Percentiles rank a stretch among this genome's conserved stretches.
phyloP scores from a whole-genome alignment of 2,329 filamentous ascomycete genomes.

The Setomelanomma holmii region DNA sequence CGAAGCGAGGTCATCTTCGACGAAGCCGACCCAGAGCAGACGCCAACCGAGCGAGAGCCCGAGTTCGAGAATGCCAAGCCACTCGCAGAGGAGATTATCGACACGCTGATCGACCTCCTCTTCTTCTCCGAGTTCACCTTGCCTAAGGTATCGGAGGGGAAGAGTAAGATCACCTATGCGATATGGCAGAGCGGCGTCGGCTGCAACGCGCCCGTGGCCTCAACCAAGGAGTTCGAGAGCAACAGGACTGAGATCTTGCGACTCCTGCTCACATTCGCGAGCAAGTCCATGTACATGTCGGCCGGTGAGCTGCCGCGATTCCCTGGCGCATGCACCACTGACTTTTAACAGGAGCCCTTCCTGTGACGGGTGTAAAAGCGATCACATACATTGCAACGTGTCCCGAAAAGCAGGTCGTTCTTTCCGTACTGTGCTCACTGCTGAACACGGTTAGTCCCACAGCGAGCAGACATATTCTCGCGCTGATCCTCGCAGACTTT shows the following conservation, averaged over 20 bases:
- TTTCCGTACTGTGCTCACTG: slow-evolving; percentile 89
- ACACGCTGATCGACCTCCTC: slow-evolving; percentile 84
- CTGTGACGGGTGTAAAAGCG: slow-evolving; percentile 80
- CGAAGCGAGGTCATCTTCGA: slow-evolving; percentile 82
- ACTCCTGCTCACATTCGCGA: slow-evolving; percentile 82
- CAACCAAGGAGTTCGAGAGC: slow-evolving; percentile 90
- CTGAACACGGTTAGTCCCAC: slow-evolving; percentile 81
- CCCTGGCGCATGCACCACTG: slow-evolving; percentile 3
- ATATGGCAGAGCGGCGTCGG: slow-evolving; percentile 99
- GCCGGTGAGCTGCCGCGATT: slow-evolving; percentile 60
- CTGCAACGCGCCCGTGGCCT: slow-evolving; percentile 86
- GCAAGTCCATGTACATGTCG: slow-evolving; percentile 93
- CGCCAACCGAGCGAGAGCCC: slow-evolving; percentile 55
- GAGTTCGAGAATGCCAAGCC: slow-evolving; percentile 85
- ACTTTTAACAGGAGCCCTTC: slow-evolving; percentile 65
- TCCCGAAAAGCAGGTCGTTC: slow-evolving; percentile 86
- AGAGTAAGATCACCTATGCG: slow-evolving; percentile 84
- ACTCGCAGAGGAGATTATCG: slow-evolving; percentile 89
- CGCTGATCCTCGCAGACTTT: slow-evolving; percentile 68
- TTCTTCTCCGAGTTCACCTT: slow-evolving; percentile 93
- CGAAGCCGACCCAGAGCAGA: slow-evolving; percentile 66
- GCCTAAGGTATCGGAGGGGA: slow-evolving; percentile 72
- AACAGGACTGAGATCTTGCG: slow-evolving; percentile 91
- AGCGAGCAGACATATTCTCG: not conserved
- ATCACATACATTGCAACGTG: slow-evolving; percentile 90